These are phyloP conservation scores for Exidia glandulosa DNA, from an alignment of 768 basidiomycete genomes.

Conservation along the genomic window DNA sequence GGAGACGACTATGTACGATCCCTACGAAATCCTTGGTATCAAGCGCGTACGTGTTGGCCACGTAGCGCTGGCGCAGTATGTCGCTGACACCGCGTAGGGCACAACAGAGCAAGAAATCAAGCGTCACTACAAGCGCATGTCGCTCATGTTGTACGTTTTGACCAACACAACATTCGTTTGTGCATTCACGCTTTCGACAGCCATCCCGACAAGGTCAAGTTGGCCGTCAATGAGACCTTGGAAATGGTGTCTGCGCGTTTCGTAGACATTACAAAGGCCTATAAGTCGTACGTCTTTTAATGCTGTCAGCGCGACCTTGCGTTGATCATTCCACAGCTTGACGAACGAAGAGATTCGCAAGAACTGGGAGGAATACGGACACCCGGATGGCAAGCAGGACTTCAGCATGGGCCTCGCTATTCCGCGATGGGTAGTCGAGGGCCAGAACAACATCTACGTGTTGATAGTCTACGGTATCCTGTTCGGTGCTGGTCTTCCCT, in stretches of 20 bases:
- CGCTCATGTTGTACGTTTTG: slow-evolving; percentile 57
- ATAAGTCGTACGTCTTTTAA: slow-evolving; percentile 62
- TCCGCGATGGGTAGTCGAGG: slow-evolving; percentile 86
- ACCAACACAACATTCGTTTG: no score
- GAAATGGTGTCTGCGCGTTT: slow-evolving; percentile 81
- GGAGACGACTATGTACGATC: slow-evolving; percentile 75
- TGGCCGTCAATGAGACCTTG: slow-evolving; percentile 68
- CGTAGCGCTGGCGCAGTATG: neutral
- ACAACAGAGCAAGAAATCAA: slow-evolving; percentile 85
- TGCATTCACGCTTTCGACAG: slow-evolving; percentile 28
- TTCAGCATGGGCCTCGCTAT: slow-evolving; percentile 90
- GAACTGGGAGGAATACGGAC: slow-evolving; percentile 81
- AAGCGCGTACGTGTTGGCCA: slow-evolving; percentile 35
- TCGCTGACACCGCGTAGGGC: slow-evolving; percentile 29
- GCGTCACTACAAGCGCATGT: slow-evolving; percentile 87
- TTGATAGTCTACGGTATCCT: slow-evolving; percentile 76
- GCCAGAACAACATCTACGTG: slow-evolving; percentile 85
- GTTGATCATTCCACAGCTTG: slow-evolving; percentile 37
- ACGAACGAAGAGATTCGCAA: slow-evolving; percentile 88
- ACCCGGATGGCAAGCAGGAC: slow-evolving; percentile 96
- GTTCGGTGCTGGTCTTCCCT: slow-evolving; percentile 81
- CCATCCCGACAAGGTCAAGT: slow-evolving; percentile 93
- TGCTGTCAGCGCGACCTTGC: neutral
- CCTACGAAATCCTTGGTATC: slow-evolving; percentile 88
- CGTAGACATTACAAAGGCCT: slow-evolving; percentile 92